Evolutionary conservation across 1,139 yeast species (phyloP).

Genomic region (Sugiyamaella castrensis): DNA sequence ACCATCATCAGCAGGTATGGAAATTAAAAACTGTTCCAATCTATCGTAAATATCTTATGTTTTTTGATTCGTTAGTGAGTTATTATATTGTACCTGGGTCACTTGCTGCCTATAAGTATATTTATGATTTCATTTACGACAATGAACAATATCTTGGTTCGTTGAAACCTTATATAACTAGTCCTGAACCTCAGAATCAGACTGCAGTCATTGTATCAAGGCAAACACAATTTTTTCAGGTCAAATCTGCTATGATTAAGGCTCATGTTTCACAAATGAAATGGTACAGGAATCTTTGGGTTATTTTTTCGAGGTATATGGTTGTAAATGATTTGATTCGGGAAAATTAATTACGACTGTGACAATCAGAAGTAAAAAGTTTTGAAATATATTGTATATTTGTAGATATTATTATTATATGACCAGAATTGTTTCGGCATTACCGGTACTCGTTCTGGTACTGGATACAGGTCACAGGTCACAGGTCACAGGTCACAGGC

Average conservation of each 20-base stretch:
- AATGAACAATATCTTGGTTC: neutral
- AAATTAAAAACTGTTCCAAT: constrained; percentile 39
- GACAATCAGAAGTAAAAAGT: too few relatives aligned
- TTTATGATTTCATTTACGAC: neutral
- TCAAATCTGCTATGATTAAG: constrained; percentile 63
- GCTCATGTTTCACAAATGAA: constrained; percentile 91
- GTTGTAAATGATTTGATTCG: constrained; percentile 58
- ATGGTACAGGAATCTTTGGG: constrained; percentile 94
- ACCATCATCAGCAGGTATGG: constrained; percentile 22
- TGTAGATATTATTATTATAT: too few relatives aligned
- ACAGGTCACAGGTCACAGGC: too few relatives aligned
- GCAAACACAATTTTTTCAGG: constrained; percentile 14
- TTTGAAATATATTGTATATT: too few relatives aligned
- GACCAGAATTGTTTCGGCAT: constrained; percentile 14
- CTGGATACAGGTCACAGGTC: too few relatives aligned
- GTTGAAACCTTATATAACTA: constrained; percentile 1
- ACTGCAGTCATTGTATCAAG: constrained; percentile 14
- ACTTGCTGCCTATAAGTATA: neutral
- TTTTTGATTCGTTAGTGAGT: constrained; percentile 34
- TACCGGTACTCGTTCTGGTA: too few relatives aligned
- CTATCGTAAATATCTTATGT: constrained; percentile 38
- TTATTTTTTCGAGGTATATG: constrained; percentile 69
- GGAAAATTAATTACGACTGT: constrained; percentile 12
- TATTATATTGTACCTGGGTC: constrained; percentile 15
- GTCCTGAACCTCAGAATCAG: constrained; percentile 3